Conservation (phyloP, 768 basidiomycete species). For the Mycena crocata region DNA sequence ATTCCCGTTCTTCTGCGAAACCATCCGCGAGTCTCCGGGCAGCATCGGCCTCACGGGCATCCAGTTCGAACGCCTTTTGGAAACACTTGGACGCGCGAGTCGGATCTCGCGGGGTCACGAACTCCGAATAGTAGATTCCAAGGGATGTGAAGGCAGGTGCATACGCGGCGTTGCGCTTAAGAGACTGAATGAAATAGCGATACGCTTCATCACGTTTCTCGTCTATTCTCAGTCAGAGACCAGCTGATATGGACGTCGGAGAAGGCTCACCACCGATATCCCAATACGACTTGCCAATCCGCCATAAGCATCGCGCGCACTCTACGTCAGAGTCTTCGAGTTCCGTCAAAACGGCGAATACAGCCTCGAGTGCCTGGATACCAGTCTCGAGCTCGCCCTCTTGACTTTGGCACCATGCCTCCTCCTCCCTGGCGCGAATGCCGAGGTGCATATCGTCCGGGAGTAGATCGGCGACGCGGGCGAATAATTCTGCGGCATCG, state of each 20-base stretch:
- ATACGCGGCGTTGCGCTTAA: conserved; percentile 80
- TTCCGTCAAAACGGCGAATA: conserved; percentile 57
- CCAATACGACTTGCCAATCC: conserved; percentile 84
- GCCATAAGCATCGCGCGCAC: conserved; percentile 85
- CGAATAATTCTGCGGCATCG: conserved; percentile 74
- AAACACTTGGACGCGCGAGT: conserved; percentile 94
- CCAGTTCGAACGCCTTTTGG: conserved; percentile 97
- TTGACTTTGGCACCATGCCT: conserved; percentile 85
- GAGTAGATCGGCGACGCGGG: conserved; percentile 61
- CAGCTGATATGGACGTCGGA: conserved; percentile 13
- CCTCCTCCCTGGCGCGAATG: conserved; percentile 81
- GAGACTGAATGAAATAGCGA: conserved; percentile 79
- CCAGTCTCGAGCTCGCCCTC: conserved; percentile 59
- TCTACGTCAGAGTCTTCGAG: conserved; percentile 64
- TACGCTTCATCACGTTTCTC: conserved; percentile 74
- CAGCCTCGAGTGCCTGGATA: conserved; percentile 57
- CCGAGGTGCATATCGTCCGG: conserved; percentile 58
- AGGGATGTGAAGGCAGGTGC: conserved; percentile 95
- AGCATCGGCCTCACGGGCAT: conserved; percentile 87
- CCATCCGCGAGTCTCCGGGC: conserved; percentile 87
- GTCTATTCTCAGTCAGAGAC: conserved; percentile 47
- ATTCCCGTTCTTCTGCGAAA: conserved; percentile 93
- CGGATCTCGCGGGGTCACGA: conserved; percentile 77
- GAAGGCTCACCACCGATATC: conserved; percentile 69
- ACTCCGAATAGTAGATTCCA: conserved; percentile 88